Percentiles rank a stretch among this genome's conserved stretches.
phyloP scores from a whole-genome alignment of 805 yeast species.

The Myxozyma udenii region DNA sequence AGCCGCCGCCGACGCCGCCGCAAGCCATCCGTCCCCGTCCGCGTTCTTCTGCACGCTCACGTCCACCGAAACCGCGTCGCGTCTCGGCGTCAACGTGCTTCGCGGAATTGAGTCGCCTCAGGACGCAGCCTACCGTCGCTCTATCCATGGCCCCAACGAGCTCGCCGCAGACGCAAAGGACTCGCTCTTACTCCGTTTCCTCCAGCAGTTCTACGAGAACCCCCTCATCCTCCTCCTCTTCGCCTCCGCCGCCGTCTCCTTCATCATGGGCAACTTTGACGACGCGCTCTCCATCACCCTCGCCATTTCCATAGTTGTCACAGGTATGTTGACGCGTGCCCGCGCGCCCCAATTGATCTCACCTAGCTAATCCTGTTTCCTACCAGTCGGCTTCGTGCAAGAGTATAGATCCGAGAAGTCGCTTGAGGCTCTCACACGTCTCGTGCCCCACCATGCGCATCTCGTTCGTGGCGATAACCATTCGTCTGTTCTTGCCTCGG shows the following conservation, averaged over 20 bases:
- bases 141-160: slow-evolving; percentile 78
- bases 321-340: slow-evolving; percentile 36
- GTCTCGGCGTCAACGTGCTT: slow-evolving; percentile 57
- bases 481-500: slow-evolving; percentile 71
- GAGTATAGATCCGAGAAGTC: slow-evolving; percentile 95
- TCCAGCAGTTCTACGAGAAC: slow-evolving; percentile 80
- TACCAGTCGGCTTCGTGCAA: slow-evolving; percentile 85
- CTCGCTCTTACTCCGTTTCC: slow-evolving; percentile 61
- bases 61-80: slow-evolving; percentile 60
- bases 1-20: not conserved
- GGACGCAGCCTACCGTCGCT: slow-evolving; percentile 69
- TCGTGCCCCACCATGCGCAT: slow-evolving; percentile 97
- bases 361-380: not conserved
- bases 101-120: slow-evolving; percentile 65
- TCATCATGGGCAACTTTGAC: slow-evolving; percentile 92
- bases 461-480: slow-evolving; percentile 71
- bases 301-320: slow-evolving; percentile 88
- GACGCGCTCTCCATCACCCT: slow-evolving; percentile 92
- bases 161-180: slow-evolving; percentile 69
- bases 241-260: slow-evolving; percentile 83
- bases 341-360: not conserved
- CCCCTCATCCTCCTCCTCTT: slow-evolving; percentile 84
- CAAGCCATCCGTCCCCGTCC: slow-evolving; percentile 49
- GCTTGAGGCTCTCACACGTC: slow-evolving; percentile 82
- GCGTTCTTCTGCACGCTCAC: slow-evolving; percentile 59